A percentile compares a stretch with the other conserved stretches of the same genome.
These are phyloP conservation scores for Apiotrichum sp. DNA, from an alignment of 1,284 basidiomycete genomes.

Conservation along the genomic window DNA sequence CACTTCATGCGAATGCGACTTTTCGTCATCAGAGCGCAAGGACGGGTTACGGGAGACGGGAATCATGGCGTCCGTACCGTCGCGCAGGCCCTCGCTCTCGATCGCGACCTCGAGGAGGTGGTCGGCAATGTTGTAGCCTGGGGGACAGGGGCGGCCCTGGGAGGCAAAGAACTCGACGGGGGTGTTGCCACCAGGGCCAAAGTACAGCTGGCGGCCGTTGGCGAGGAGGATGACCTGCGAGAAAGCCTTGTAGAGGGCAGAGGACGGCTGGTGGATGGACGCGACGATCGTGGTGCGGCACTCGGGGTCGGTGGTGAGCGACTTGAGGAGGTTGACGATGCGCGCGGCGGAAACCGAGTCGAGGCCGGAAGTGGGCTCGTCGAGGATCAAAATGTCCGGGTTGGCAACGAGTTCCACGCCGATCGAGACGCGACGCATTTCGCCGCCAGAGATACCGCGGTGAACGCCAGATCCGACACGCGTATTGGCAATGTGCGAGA, in stretches of 20 bases:
- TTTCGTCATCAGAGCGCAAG: background rate
- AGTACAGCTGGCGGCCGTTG: constrained; percentile 71
- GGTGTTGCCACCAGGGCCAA: constrained; percentile 62
- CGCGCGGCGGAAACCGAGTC: constrained; percentile 81
- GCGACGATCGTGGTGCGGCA: constrained; percentile 74
- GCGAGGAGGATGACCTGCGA: constrained; percentile 72
- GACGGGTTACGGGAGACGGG: background rate
- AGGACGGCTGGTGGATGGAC: constrained; percentile 78
- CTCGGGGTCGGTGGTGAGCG: constrained; percentile 62
- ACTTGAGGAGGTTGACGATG: constrained; percentile 66
- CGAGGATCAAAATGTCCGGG: constrained; percentile 58
- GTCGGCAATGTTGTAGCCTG: constrained; percentile 83
- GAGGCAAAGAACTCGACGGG: constrained; percentile 61
- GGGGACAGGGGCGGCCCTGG: constrained; percentile 52
- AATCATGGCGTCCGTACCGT: constrained; percentile 3
- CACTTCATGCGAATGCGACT: no score
- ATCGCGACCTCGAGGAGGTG: constrained; percentile 78
- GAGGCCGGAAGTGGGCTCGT: constrained; percentile 63
- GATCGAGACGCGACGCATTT: constrained; percentile 65
- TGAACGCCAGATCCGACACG: constrained; percentile 64
- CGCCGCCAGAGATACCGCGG: constrained; percentile 63
- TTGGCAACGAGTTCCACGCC: constrained; percentile 60
- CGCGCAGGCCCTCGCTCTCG: constrained; percentile 51
- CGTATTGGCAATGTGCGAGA: constrained; percentile 61
- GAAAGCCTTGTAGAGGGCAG: constrained; percentile 76